phyloP scores from a whole-genome alignment of 1,284 basidiomycete species.

The Cystobasidium slooffiae region DNA sequence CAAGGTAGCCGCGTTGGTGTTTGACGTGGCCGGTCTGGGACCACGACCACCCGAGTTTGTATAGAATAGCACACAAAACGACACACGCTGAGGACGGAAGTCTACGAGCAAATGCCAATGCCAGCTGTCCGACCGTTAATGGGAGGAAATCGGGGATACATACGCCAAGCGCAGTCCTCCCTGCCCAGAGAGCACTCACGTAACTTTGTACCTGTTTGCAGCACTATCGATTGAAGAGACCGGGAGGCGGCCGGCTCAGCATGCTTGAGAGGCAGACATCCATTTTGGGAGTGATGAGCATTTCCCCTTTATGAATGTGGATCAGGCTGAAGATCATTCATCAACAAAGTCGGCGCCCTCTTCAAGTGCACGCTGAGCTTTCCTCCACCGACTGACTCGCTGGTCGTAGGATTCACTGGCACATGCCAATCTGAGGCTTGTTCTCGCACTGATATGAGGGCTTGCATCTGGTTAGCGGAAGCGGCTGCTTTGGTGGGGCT shows the following conservation, averaged over 20 bases:
- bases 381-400: too few relatives aligned
- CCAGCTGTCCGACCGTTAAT: too few relatives aligned
- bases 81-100: too few relatives aligned
- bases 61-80: neutral
- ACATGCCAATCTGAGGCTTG: neutral
- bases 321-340: neutral
- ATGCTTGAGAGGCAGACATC: neutral
- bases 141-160: too few relatives aligned
- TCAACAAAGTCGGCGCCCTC: too few relatives aligned
- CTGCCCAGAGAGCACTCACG: too few relatives aligned
- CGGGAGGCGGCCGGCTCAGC: neutral
- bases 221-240: too few relatives aligned
- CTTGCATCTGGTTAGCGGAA: neutral
- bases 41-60: slow-evolving; percentile 48
- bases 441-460: neutral
- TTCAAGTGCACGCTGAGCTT: too few relatives aligned
- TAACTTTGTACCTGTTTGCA: too few relatives aligned
- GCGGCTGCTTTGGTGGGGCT: neutral
- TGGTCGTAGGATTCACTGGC: too few relatives aligned
- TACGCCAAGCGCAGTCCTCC: too few relatives aligned
- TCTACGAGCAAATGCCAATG: too few relatives aligned
- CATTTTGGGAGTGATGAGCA: neutral
- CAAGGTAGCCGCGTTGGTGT: slow-evolving; percentile 79
- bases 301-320: neutral
- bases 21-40: slow-evolving; percentile 68